These are phyloP conservation scores for Saccharomyces hybrid DNA, from an alignment of 1,139 yeast species.

Conservation along the genomic window DNA sequence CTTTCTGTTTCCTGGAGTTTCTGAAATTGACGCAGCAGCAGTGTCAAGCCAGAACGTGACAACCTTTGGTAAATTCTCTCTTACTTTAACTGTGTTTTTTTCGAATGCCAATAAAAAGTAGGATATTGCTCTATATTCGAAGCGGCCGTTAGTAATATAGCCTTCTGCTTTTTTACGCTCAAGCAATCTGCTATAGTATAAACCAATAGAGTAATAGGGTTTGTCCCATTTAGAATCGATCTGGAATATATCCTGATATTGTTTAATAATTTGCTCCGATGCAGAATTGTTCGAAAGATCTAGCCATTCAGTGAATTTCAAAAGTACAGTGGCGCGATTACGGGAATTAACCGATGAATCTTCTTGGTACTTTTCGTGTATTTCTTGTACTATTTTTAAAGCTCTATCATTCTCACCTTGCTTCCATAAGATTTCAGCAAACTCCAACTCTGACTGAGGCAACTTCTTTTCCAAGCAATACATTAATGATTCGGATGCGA, in stretches of 20 bases:
- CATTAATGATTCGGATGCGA: constrained; percentile 68
- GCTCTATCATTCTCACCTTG: constrained; percentile 90
- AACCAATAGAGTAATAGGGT: constrained; percentile 74
- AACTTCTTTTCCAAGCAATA: constrained; percentile 45
- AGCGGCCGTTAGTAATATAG: constrained; percentile 45
- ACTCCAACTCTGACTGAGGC: constrained; percentile 61
- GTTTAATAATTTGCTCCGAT: constrained; percentile 61
- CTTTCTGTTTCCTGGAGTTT: constrained; percentile 16
- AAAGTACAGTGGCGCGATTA: constrained; percentile 47
- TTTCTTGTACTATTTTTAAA: constrained; percentile 51
- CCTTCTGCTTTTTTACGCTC: constrained; percentile 49
- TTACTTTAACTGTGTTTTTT: constrained; percentile 60
- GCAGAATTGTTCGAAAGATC: constrained; percentile 82
- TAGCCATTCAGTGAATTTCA: constrained; percentile 83
- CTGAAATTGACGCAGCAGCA: constrained; percentile 38
- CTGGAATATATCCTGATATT: constrained; percentile 54
- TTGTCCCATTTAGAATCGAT: constrained; percentile 66
- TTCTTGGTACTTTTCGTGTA: constrained; percentile 30
- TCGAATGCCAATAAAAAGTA: constrained; percentile 62
- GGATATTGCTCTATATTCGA: constrained; percentile 57
- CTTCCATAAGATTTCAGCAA: constrained; percentile 81
- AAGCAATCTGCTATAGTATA: constrained; percentile 67
- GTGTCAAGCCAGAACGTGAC: constrained; percentile 90
- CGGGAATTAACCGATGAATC: constrained; percentile 17
- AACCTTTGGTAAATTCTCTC: constrained; percentile 84